These are phyloP conservation scores for Gigaspora rosea DNA, from an alignment of 192 early-diverging fungal species.

Conservation along the genomic window DNA sequence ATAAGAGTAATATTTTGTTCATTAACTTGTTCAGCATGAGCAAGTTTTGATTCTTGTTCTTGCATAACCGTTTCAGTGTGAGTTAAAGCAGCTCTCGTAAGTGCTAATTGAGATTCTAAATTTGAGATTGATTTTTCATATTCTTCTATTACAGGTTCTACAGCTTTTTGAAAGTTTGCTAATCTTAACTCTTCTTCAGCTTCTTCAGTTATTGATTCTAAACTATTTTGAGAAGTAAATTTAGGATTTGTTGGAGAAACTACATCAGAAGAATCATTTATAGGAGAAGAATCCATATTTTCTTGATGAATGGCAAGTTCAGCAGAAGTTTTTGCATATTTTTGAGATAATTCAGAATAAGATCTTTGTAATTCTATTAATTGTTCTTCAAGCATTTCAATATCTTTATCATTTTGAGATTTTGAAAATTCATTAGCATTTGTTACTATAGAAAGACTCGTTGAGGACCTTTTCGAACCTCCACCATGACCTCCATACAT, in stretches of 20 bases:
- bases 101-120: constrained; percentile 61
- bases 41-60: constrained; percentile 57
- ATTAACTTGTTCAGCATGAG: constrained; percentile 15
- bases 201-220: too few species aligned
- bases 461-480: too few species aligned
- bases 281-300: neutral
- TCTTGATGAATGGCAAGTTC: constrained; percentile 14
- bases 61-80: constrained; percentile 55
- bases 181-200: too few species aligned
- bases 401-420: constrained; percentile 7
- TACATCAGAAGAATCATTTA: too few species aligned
- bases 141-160: constrained; percentile 58
- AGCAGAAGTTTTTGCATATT: constrained; percentile 18
- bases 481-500: too few species aligned
- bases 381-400: constrained; percentile 50
- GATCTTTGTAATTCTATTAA: constrained; percentile 40
- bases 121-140: constrained; percentile 64
- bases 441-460: neutral
- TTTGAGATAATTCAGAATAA: constrained; percentile 24
- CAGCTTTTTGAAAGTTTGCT: constrained; percentile 44
- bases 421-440: neutral
- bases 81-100: constrained; percentile 58
- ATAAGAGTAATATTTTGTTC: neutral
- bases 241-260: too few species aligned
- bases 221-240: too few species aligned